Evolutionary conservation across 805 yeast species (phyloP), one percentile per base, ranked within the genome.

Genomic region (Pichia heedii): DNA sequence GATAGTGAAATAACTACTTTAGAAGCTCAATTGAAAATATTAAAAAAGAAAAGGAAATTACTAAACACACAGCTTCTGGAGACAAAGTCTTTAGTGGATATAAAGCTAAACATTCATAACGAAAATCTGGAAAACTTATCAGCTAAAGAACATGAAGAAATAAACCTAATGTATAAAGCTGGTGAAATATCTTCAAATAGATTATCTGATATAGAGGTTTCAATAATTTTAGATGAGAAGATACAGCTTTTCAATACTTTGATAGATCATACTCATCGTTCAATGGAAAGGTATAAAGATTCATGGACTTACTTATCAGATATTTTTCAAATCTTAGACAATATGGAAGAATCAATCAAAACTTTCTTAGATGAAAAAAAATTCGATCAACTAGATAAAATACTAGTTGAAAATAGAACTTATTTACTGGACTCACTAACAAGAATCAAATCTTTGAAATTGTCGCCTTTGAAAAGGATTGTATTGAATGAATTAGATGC

Each of bases 71-170:
- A 74, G 50, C 57, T 74, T 24, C 58, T 62, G 22, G 67, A 66
- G 18, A 66, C 79, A 1, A 68, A 71, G 50, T 73, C 79, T 3
- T 65, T 75, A 3, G 49, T 76, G 22, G 80, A 75, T 43, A 70
- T 74, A 44, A 67, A 63, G 47, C 54, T 75, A 0, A 68, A 74
- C 12, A 65, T 65, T 35, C 71, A 68, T 46, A 67, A 67, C 15
- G 70, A 69, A 32, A 50, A 61, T 3, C 43, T 62, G 16, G 55
- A 53, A 15, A 47, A 42, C 33, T 43, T 63, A 5, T 57, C 56
- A 24, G 33, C 47, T 4, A 37, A 34, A 18, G 58, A 58, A 39
- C 47, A 46, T 22, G 26, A 30, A 10, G 61, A 53, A 38, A 50
- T 54, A 15, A 13, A 33, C 8, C 27, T 40, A 12, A 30, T 49